Evolutionary conservation across 1,139 yeast genomes (phyloP).

Genomic region (Casaregolazyma suthepensis): DNA sequence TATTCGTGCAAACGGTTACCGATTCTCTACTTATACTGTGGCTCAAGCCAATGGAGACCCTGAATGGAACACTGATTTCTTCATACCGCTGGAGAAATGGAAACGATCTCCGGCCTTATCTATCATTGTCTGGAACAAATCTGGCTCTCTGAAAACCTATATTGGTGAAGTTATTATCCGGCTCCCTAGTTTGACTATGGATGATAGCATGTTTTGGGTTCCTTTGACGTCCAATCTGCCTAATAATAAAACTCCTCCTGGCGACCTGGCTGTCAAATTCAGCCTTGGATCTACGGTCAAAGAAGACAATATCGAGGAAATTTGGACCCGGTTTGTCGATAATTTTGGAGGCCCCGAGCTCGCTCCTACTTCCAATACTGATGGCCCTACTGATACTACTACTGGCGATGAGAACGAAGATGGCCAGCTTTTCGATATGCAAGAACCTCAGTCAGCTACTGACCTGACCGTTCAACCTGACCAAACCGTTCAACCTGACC

Average conservation of each 20-base stretch:
- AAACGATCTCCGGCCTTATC: constrained; percentile 23
- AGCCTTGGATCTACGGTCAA: constrained; percentile 25
- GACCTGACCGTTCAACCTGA: neutral
- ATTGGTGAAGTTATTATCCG: constrained; percentile 52
- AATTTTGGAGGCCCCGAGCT: constrained; percentile 9
- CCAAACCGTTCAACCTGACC: neutral
- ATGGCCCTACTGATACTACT: constrained; percentile 11
- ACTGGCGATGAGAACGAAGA: constrained; percentile 10
- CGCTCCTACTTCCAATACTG: neutral
- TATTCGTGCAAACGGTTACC: constrained; percentile 25
- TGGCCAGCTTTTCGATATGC: neutral
- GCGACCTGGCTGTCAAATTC: constrained; percentile 49
- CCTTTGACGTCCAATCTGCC: constrained; percentile 4
- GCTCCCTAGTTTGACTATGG: constrained; percentile 32
- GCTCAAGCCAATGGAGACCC: constrained; percentile 22
- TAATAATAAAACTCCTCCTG: constrained; percentile 38
- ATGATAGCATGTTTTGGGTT: constrained; percentile 24
- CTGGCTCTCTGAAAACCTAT: constrained; percentile 36
- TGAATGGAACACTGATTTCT: constrained; percentile 34
- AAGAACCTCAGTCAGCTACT: no score
- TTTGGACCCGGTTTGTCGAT: constrained; percentile 16
- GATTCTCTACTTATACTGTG: constrained; percentile 32
- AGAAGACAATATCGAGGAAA: constrained; percentile 11
- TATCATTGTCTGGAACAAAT: constrained; percentile 36
- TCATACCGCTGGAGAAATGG: constrained; percentile 25